phyloP scores from a whole-genome alignment of 2,329 filamentous ascomycete species.

The Stagonosporopsis cucurbitacearum region DNA sequence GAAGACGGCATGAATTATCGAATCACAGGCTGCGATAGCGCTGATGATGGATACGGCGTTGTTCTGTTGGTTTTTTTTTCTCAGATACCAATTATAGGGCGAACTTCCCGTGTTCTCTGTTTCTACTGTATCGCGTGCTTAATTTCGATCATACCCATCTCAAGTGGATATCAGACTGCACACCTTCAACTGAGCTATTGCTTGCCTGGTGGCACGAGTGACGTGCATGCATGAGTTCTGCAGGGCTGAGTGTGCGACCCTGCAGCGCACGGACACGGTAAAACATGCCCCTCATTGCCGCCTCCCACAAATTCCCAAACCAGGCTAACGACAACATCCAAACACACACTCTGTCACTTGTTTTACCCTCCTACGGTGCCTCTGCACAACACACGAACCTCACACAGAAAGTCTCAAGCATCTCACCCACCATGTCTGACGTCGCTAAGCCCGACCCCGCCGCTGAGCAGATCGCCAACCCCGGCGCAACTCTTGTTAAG shows the following conservation, averaged over 20 bases:
- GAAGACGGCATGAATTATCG: constrained; percentile 13
- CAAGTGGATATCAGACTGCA: neutral
- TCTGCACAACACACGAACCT: constrained; percentile 9
- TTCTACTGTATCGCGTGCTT: neutral
- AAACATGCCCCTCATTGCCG: constrained; percentile 30
- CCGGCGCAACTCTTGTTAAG: constrained; percentile 50
- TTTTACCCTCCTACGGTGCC: constrained; percentile 11
- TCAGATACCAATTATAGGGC: constrained; percentile 12
- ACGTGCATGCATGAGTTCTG: neutral
- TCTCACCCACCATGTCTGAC: constrained; percentile 44
- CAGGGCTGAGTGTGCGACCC: constrained; percentile 9
- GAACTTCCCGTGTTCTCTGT: neutral
- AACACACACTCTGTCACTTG: constrained; percentile 22
- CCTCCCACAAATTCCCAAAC: constrained; percentile 34
- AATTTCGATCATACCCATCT: neutral
- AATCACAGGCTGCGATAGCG: neutral
- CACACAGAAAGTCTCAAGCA: constrained; percentile 3
- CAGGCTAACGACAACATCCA: constrained; percentile 27
- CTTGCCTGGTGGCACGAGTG: neutral
- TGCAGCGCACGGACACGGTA: neutral
- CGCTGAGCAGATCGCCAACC: constrained; percentile 48
- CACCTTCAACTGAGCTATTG: neutral
- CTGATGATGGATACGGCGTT: constrained; percentile 7
- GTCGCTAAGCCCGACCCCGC: constrained; percentile 51
- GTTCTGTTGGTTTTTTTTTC: constrained; percentile 11